These are phyloP conservation scores for Saturnispora saitoi DNA, from an alignment of 805 yeast genomes.

Conservation along the genomic window DNA sequence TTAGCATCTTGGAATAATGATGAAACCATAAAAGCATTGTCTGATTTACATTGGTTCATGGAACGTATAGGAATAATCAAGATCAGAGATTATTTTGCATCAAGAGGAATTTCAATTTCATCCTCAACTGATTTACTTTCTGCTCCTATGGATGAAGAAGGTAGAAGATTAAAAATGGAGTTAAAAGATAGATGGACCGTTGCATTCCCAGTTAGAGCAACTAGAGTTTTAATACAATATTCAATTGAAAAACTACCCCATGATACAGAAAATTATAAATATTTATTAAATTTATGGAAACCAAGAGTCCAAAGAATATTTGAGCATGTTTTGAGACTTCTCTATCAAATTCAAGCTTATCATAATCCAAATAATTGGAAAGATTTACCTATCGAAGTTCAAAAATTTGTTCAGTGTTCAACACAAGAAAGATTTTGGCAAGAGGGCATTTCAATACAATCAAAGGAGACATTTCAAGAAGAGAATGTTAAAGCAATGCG, in stretches of 20 bases:
- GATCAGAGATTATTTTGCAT: constrained; percentile 84
- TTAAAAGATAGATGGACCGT: constrained; percentile 89
- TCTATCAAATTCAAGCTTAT: constrained; percentile 88
- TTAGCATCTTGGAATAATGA: constrained; percentile 88
- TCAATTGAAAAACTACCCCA: constrained; percentile 87
- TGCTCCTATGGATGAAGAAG: constrained; percentile 85
- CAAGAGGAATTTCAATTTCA: constrained; percentile 71
- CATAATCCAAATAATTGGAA: constrained; percentile 92
- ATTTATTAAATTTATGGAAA: constrained; percentile 73
- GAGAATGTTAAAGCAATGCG: constrained; percentile 92
- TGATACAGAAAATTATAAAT: constrained; percentile 62
- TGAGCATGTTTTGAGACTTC: constrained; percentile 80
- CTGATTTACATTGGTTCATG: constrained; percentile 96
- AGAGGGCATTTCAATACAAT: constrained; percentile 90
- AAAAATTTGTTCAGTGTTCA: constrained; percentile 81
- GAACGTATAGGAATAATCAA: constrained; percentile 91
- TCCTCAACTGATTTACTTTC: constrained; percentile 66
- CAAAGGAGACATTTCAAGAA: constrained; percentile 88
- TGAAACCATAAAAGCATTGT: constrained; percentile 78
- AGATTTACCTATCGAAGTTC: constrained; percentile 80
- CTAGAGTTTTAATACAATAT: constrained; percentile 89
- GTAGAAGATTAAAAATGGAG: constrained; percentile 63
- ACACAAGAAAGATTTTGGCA: constrained; percentile 97
- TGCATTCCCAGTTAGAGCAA: constrained; percentile 90
- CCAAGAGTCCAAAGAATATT: constrained; percentile 88